A percentile compares a stretch with the other conserved stretches of the same genome.
These are phyloP conservation scores for Debaryomyces udenii DNA, from an alignment of 1,139 yeast species.

Conservation along the genomic window DNA sequence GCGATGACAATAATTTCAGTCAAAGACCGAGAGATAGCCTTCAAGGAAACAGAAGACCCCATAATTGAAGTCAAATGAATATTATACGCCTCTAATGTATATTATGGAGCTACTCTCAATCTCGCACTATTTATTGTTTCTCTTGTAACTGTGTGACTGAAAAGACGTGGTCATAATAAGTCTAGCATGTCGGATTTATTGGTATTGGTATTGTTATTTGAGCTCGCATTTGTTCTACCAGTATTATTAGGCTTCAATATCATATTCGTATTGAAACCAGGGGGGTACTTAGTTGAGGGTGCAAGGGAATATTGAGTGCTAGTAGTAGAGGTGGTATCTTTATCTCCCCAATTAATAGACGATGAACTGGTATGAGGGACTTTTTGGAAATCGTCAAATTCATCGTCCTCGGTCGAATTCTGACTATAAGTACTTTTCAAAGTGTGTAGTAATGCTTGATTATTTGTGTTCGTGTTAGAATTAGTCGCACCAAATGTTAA, in stretches of 20 bases:
- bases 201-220: not conserved
- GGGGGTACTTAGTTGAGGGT: constrained; percentile 25
- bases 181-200: no score
- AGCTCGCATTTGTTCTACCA: constrained; percentile 4
- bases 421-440: constrained; percentile 23
- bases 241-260: constrained; percentile 23
- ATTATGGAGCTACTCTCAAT: no score
- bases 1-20: no score
- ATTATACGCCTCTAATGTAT: no score
- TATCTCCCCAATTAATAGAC: constrained; percentile 23
- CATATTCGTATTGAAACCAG: constrained; percentile 31
- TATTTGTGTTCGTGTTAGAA: constrained; percentile 15
- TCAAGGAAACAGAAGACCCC: no score
- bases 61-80: no score
- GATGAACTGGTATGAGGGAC: constrained; percentile 16
- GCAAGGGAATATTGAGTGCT: not conserved
- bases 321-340: constrained; percentile 16
- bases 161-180: no score
- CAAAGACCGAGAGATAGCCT: no score
- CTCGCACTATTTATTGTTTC: no score
- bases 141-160: no score
- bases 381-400: constrained; percentile 36
- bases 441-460: constrained; percentile 24
- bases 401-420: constrained; percentile 28
- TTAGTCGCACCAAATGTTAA: constrained; percentile 31